Evolutionary conservation across 2,329 filamentous ascomycete genomes (phyloP).

Genomic region (Stagonosporopsis chrysanthemi): DNA sequence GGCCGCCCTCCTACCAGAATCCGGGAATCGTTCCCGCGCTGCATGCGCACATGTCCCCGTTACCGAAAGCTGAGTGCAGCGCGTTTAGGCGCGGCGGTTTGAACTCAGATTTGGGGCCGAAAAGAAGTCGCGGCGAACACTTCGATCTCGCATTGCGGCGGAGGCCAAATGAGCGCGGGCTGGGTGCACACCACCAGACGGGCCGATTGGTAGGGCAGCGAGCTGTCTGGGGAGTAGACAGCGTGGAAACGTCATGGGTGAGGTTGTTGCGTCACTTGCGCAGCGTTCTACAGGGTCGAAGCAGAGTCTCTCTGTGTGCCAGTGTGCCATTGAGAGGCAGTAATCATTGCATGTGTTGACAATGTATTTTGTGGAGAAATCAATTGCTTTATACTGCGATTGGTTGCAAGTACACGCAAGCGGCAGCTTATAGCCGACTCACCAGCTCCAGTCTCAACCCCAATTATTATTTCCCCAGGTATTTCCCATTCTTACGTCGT

Average conservation of each 20-base stretch:
- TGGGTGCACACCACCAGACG: not conserved
- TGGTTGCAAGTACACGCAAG: not conserved
- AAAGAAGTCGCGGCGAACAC: slow-evolving; percentile 3
- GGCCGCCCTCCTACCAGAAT: not conserved
- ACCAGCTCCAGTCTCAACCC: not conserved
- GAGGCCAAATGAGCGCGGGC: not conserved
- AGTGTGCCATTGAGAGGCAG: not conserved
- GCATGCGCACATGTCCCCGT: slow-evolving; percentile 1
- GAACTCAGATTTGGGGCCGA: slow-evolving; percentile 2
- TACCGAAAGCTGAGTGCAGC: slow-evolving; percentile 1
- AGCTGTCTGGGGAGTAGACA: slow-evolving; percentile 5
- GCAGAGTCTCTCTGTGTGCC: not conserved
- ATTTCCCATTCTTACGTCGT: too few relatives aligned
- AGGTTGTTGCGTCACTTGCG: not conserved
- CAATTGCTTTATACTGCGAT: not conserved
- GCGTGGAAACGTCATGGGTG: not conserved
- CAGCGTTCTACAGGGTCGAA: not conserved
- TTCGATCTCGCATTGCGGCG: slow-evolving; percentile 3
- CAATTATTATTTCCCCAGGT: not conserved
- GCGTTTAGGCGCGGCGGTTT: slow-evolving; percentile 3
- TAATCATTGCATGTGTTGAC: not conserved
- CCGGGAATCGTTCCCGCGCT: slow-evolving; percentile 4
- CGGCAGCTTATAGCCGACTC: not conserved
- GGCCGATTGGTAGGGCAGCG: not conserved
- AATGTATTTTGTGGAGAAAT: not conserved